Evolutionary conservation across 305 asterid genomes (phyloP).

Genomic region (Stenogyne calaminthoides): DNA sequence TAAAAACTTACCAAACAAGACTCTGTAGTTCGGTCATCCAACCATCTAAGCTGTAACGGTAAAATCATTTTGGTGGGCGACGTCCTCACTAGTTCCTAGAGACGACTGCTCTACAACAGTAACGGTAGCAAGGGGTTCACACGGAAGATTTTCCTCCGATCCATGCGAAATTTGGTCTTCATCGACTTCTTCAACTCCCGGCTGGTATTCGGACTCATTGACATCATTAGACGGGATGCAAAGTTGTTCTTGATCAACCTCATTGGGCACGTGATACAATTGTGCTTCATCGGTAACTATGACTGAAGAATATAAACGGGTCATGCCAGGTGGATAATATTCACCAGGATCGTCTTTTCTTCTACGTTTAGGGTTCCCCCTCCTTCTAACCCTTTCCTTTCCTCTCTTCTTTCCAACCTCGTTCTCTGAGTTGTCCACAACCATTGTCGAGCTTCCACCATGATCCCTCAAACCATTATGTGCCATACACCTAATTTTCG

Average conservation of each 20-base stretch:
- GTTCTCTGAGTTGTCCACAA: conserved; percentile 44
- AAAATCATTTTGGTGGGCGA: conserved; percentile 54
- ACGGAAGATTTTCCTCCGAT: conserved; percentile 36
- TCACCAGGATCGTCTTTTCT: conserved; percentile 69
- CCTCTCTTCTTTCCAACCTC: conserved; percentile 68
- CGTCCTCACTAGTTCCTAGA: conserved; percentile 60
- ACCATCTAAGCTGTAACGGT: conserved; percentile 47
- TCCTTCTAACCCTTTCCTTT: conserved; percentile 86
- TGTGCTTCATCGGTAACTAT: conserved; percentile 39
- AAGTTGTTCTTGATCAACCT: conserved; percentile 40
- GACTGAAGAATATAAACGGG: conserved; percentile 42
- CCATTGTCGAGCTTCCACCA: conserved; percentile 44
- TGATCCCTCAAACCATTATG: conserved; percentile 85
- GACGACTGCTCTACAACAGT: conserved; percentile 52
- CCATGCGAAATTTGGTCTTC: conserved; percentile 53
- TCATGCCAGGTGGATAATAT: conserved; percentile 38
- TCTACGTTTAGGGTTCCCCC: conserved; percentile 65
- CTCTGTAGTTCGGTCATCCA: conserved; percentile 1
- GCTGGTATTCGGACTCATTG: conserved; percentile 35
- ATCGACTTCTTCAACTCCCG: conserved; percentile 45
- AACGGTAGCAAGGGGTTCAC: conserved; percentile 39
- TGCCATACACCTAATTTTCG: conserved; percentile 69
- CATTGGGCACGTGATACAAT: conserved; percentile 43
- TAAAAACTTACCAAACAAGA: conserved; percentile 13
- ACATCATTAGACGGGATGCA: conserved; percentile 39